Base-by-base conservation (phyloP, 2,329 filamentous ascomycete genomes). In the Xylariaceae sp. region DNA sequence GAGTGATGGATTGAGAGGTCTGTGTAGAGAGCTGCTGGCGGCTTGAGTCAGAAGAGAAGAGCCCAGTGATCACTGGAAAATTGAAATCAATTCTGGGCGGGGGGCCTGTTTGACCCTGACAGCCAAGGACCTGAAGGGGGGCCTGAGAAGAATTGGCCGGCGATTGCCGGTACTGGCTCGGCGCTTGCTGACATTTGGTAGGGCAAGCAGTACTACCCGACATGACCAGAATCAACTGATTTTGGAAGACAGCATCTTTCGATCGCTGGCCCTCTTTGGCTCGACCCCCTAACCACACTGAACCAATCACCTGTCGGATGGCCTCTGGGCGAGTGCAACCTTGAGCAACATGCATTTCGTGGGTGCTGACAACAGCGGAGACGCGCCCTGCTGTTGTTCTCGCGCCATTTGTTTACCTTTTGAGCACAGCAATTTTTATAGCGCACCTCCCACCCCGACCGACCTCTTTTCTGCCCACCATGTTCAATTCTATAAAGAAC, bases 31-130 rank as follows among this genome's bases (percentile, higher is more conserved):
- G n/a, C n/a, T n/a, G n/a, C n/a, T n/a, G n/a, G n/a, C n/a, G n/a
- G n/a, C n/a, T n/a, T n/a, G n/a, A n/a, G n/a, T n/a, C n/a, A n/a
- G n/a, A n/a, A 37, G 6, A 22, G 35, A 12, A 37, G 35, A 47
- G 21, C 34, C 38, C 38, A 42, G 47, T 48, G 52, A 49, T 43
- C 49, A 42, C 50, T 50, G 50, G 50, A 49, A 55, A 51, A 27
- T 21, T 40, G 49, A 40, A 41, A 36, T 50, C 41, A 46, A 43
- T 39, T 37, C 23, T 29, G 27, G 49, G 52, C 42, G 52, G 57
- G 58, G 58, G 49, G 50, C 58, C 44, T 52, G 55, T 56, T 61
- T 61, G 58, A 61, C 58, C 58, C 57, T 59, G 57, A 61, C 58
- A 55, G 50, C 45, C 33, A 17, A 39, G 33, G 44, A 49, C 35